These are phyloP conservation scores for Pichia kudriavzevii DNA, from an alignment of 1,139 yeast species.

Conservation along the genomic window DNA sequence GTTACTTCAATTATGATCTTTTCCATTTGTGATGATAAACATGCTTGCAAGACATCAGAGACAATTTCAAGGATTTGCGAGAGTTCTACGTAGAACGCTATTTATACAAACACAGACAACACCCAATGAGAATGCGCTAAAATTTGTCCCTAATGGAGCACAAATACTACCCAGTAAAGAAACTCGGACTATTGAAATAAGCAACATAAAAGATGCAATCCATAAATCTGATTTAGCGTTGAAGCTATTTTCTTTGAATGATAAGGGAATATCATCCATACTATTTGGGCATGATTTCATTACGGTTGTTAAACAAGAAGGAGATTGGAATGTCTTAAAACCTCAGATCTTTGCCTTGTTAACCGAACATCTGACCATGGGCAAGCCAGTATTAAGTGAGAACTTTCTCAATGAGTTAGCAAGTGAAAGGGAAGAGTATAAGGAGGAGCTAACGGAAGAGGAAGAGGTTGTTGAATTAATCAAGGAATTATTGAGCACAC, in stretches of 20 bases:
- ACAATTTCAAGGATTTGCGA: too few relatives aligned
- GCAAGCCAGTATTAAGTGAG: slow-evolving; percentile 49
- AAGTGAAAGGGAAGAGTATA: slow-evolving; percentile 26
- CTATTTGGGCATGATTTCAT: slow-evolving; percentile 61
- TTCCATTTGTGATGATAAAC: too few relatives aligned
- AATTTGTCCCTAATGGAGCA: slow-evolving; percentile 67
- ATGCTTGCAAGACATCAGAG: too few relatives aligned
- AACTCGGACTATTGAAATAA: slow-evolving; percentile 43
- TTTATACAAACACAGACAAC: slow-evolving; percentile 60
- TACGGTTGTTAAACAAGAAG: slow-evolving; percentile 63
- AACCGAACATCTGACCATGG: slow-evolving; percentile 77
- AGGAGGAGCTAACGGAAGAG: slow-evolving; percentile 50
- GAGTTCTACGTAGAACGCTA: too few relatives aligned
- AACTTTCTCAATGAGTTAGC: slow-evolving; percentile 28
- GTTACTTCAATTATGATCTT: too few relatives aligned
- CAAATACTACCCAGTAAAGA: slow-evolving; percentile 30
- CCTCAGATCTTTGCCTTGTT: slow-evolving; percentile 83
- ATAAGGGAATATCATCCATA: slow-evolving; percentile 35
- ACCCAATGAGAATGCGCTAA: slow-evolving; percentile 88
- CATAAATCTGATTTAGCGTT: slow-evolving; percentile 46
- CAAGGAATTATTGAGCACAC: slow-evolving; percentile 85
- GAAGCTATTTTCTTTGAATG: slow-evolving; percentile 42
- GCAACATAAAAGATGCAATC: slow-evolving; percentile 46
- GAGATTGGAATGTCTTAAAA: slow-evolving; percentile 66
- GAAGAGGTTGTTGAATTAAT: slow-evolving; percentile 82